phyloP scores from a whole-genome alignment of 1,284 basidiomycete species.

The Hymenochaete sp. region DNA sequence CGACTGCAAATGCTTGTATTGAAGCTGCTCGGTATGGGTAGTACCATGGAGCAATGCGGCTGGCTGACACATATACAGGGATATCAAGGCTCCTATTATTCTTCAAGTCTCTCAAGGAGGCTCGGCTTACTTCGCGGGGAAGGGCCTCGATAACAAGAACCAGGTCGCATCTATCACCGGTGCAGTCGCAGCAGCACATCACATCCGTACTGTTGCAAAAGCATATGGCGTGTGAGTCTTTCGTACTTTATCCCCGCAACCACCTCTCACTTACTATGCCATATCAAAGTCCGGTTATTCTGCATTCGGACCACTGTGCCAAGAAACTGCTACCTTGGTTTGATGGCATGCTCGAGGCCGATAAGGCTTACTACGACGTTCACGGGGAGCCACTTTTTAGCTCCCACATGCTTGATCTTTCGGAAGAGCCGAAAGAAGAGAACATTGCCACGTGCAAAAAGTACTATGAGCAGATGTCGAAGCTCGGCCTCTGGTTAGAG shows the following conservation, averaged over 20 bases:
- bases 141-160: constrained; percentile 90
- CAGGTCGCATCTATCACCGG: constrained; percentile 96
- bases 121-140: constrained; percentile 93
- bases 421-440: constrained; percentile 95
- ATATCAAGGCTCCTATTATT: constrained; percentile 96
- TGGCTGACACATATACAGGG: constrained; percentile 32
- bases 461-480: constrained; percentile 96
- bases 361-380: constrained; percentile 88
- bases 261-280: neutral
- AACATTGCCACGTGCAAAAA: constrained; percentile 93
- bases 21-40: constrained; percentile 71
- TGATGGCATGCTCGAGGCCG: constrained; percentile 97
- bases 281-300: constrained; percentile 73
- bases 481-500: constrained; percentile 94
- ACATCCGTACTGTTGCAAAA: constrained; percentile 85
- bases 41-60: too few relatives aligned
- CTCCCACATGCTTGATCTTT: constrained; percentile 99
- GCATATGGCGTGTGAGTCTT: constrained; percentile 78
- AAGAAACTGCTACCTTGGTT: constrained; percentile 99
- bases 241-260: constrained; percentile 4
- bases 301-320: constrained; percentile 99
- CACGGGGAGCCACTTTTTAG: constrained; percentile 93
- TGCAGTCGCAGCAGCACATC: constrained; percentile 88
- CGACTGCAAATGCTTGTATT: constrained; percentile 77
- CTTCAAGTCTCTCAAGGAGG: constrained; percentile 97